Evolutionary conservation across 2,329 filamentous ascomycete species (phyloP).

Genomic region (Apiospora arundinis): DNA sequence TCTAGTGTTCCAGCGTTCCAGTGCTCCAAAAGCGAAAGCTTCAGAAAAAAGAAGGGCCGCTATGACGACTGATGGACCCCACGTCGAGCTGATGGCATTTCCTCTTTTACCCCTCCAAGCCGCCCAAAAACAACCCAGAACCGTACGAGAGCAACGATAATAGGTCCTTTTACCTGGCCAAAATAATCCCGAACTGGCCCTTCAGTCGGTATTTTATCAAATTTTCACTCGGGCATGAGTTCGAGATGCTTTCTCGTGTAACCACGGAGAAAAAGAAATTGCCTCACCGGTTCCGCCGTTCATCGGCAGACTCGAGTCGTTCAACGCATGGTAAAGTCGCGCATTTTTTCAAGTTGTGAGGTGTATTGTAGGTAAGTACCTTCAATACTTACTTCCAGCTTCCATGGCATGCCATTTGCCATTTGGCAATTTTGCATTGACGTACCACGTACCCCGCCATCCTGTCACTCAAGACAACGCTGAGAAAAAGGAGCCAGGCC

Average conservation of each 20-base stretch:
- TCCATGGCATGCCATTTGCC: neutral
- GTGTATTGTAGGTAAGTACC: neutral
- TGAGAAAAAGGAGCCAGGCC: neutral
- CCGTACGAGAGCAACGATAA: constrained; percentile 2
- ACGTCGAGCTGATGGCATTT: neutral
- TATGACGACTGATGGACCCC: constrained; percentile 13
- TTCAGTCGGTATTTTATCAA: neutral
- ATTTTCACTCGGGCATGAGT: neutral
- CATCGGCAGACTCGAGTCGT: constrained; percentile 12
- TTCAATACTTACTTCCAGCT: neutral
- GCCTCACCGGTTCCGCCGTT: neutral
- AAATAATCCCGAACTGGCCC: constrained; percentile 12
- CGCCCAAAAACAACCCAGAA: constrained; percentile 11
- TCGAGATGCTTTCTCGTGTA: neutral
- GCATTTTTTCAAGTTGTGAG: neutral
- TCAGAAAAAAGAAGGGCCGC: constrained; percentile 17
- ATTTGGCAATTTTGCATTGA: constrained; percentile 7
- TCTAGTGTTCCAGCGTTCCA: constrained; percentile 11
- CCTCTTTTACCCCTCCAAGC: constrained; percentile 19
- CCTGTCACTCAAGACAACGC: neutral
- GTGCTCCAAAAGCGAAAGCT: neutral
- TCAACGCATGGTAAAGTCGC: constrained; percentile 14
- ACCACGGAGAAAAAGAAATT: neutral
- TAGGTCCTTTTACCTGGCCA: constrained; percentile 15
- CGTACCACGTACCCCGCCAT: constrained; percentile 15